Base-by-base conservation (phyloP, 306 rosid species). In the Rosa rugosa region DNA sequence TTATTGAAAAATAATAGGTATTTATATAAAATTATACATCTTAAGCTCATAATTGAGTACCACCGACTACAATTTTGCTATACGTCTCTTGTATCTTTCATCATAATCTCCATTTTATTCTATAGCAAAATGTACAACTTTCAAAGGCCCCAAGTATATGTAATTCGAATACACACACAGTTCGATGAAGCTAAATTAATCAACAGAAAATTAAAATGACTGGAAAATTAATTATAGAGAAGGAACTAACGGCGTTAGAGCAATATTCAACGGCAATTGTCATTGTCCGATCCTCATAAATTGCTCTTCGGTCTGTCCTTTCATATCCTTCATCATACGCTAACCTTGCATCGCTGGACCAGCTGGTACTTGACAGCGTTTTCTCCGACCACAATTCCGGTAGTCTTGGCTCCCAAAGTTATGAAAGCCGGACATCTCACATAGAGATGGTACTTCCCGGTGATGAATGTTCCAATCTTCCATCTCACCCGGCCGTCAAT, bases 341-440 rank as follows among this genome's bases (percentile, higher is more conserved):
- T 91, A 41, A 96, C 99, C 6, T 76, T 73, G 86, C 99, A 96
- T 0, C 72, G 81, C 80, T 88, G 96, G 18, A 82, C 82, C 46
- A 96, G 3, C 82, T 89, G 97, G 60, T 85, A 93, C 93, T 93
- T 96, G 6, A 96, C 23, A 84, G 89, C 94, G 85, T 90, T 86
- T 1, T 84, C 31, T 0, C 91, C 93, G 18, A 90, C 84, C 6
- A 0, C 0, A 4, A 90, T 6, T 1, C 93, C 96, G 59, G 40
- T 68, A 12, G 47, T 14, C 50, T 71, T 74, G 6, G 80, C 0
- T 0, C 98, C 94, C 36, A 89, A 77, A 16, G 69, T 46, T 20
- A 96, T 93, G 57, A 25, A 86, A 11, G 98, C 99, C 1, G 88
- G 96, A 44, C 99, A 96, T 25, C 79, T 86, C 2, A 86, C 93